Evolutionary conservation across 2,329 filamentous ascomycete species (phyloP), one percentile per base, ranked within the genome.

Genomic region (Penicillium verrucosum): DNA sequence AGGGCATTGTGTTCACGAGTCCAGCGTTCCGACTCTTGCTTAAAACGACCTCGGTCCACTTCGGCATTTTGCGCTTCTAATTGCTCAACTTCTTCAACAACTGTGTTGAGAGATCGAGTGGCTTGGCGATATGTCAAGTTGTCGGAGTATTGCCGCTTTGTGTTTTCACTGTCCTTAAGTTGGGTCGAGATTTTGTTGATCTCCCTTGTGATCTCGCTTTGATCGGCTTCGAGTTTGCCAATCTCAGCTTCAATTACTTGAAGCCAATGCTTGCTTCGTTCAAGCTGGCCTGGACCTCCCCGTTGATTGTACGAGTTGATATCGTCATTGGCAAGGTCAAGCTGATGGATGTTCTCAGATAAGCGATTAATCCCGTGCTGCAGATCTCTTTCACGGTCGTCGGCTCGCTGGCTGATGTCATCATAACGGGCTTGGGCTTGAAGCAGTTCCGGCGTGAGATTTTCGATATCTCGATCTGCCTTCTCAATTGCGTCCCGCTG

Each of bases 121-220:
- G 89, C 88, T 69, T 88, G 88, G 56, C 94, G 89, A 71, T 92
- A 96, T 60, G 87, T 87, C 50, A 97, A 78, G 67, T 99, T 99
- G 71, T 97, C 92, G 23, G 81, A 81, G 65, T 99, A 96, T 61
- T 90, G 92, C 66, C 90, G 88, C 76, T 92, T 93, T 54, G 87
- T 92, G 57, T 87, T 85, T 61, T 92, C 89, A 55, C 90, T 89
- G 67, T 92, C 90, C 65, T 86, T 85, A 50, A 92, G 82, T 51
- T 91, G 87, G 47, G 89, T 84, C 62, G 89, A 88, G 49, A 96
- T 82, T 64, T 87, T 86, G 73, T 95, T 94, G 59, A 90, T 85
- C 54, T 88, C 83, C 25, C 82, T 80, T 2, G 86, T 88, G 51
- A 94, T 77, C 44, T 85, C 78, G 12, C 77, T 77, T 68, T 90